These are phyloP conservation scores for Batkoa obscura DNA, from an alignment of 371 early-diverging fungal genomes.

Conservation along the genomic window DNA sequence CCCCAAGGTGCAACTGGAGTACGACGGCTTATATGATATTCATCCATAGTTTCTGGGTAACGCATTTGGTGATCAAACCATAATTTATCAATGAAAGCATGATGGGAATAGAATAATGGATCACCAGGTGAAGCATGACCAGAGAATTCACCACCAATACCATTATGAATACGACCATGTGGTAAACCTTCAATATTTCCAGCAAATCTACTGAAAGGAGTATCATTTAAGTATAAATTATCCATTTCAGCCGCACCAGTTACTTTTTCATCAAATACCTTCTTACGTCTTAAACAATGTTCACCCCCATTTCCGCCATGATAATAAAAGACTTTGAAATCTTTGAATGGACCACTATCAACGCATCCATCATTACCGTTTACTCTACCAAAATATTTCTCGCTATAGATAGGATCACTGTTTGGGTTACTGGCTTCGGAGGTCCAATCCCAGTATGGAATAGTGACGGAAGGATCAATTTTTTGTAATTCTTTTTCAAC, in stretches of 20 bases:
- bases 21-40: background rate
- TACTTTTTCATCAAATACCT: background rate
- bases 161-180: slow-evolving; percentile 24
- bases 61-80: slow-evolving; percentile 7
- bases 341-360: slow-evolving; percentile 8
- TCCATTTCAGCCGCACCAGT: background rate
- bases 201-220: background rate
- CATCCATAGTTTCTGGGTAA: background rate
- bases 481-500: slow-evolving; percentile 14
- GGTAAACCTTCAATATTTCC: slow-evolving; percentile 18
- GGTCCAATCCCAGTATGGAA: slow-evolving; percentile 40
- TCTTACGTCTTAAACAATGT: background rate
- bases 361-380: slow-evolving; percentile 9
- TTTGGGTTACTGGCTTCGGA: slow-evolving; percentile 7
- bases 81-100: slow-evolving; percentile 8
- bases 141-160: slow-evolving; percentile 22
- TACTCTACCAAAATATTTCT: slow-evolving; percentile 9
- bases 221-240: background rate
- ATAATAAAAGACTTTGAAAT: background rate
- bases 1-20: background rate
- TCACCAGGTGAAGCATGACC: slow-evolving; percentile 11
- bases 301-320: background rate
- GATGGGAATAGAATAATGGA: slow-evolving; percentile 8
- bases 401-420: slow-evolving; percentile 7
- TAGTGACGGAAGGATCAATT: slow-evolving; percentile 16